These are phyloP conservation scores for Schwanniomyces yamadae DNA, from an alignment of 805 yeast species.

Conservation along the genomic window DNA sequence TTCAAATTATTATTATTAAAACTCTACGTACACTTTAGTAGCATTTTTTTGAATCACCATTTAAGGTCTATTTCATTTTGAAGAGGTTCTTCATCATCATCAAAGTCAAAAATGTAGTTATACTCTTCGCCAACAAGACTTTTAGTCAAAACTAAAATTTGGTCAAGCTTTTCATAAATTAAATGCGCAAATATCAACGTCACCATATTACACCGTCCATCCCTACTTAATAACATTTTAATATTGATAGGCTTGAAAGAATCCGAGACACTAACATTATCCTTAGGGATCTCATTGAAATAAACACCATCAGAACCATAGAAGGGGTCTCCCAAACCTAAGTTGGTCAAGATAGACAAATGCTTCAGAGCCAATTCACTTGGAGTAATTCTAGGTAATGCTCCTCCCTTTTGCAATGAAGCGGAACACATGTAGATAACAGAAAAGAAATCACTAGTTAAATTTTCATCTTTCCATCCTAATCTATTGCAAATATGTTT, in stretches of 20 bases:
- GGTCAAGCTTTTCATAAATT: conserved; percentile 30
- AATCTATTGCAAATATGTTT: conserved; percentile 23
- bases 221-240: conserved; percentile 25
- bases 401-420: conserved; percentile 21
- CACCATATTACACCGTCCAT: conserved; percentile 29
- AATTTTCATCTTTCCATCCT: conserved; percentile 29
- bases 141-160: conserved; percentile 26
- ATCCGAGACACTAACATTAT: not conserved
- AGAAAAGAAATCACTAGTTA: conserved; percentile 29
- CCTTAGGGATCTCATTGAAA: not conserved
- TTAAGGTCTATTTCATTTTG: too few relatives aligned
- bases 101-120: conserved; percentile 14
- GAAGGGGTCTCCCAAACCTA: conserved; percentile 5
- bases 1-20: not conserved
- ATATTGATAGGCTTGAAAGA: conserved; percentile 13
- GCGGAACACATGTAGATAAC: conserved; percentile 30
- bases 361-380: conserved; percentile 31
- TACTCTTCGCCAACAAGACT: conserved; percentile 36
- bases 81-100: conserved; percentile 4
- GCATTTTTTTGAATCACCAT: too few relatives aligned
- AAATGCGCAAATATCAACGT: conserved; percentile 28
- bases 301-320: conserved; percentile 5
- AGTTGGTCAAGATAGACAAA: conserved; percentile 17
- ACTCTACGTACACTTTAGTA: too few relatives aligned
- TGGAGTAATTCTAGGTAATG: conserved; percentile 32